phyloP scores from a whole-genome alignment of 306 rosid species.

The Prunus mume region DNA sequence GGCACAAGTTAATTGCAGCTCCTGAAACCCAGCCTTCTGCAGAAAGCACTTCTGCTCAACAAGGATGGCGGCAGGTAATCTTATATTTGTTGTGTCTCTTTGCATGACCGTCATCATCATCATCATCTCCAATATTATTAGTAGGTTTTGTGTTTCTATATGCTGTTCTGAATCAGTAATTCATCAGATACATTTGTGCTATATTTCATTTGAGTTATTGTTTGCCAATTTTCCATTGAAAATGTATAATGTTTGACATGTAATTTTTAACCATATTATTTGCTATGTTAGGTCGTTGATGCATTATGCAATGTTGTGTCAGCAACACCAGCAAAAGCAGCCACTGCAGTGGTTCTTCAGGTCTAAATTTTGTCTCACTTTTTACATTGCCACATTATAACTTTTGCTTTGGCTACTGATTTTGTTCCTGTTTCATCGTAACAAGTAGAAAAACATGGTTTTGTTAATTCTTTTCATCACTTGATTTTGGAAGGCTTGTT shows the following conservation, averaged over 20 bases:
- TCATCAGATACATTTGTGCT: neutral
- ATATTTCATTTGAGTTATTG: neutral
- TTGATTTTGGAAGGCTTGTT: constrained; percentile 19
- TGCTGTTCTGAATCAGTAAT: neutral
- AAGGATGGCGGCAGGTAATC: constrained; percentile 97
- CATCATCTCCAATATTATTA: neutral
- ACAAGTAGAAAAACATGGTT: neutral
- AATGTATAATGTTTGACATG: neutral
- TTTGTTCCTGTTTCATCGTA: neutral
- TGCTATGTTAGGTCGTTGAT: constrained; percentile 71
- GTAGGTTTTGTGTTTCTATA: neutral
- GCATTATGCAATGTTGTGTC: constrained; percentile 95
- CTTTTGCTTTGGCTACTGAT: constrained; percentile 7
- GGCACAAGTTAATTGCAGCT: constrained; percentile 92
- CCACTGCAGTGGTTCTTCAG: constrained; percentile 96
- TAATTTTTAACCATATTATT: neutral
- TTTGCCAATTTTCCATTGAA: constrained; percentile 3
- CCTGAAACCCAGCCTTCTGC: constrained; percentile 91
- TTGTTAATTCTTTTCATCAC: constrained; percentile 10
- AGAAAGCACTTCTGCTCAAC: constrained; percentile 98
- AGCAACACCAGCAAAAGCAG: constrained; percentile 85
- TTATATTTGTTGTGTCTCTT: constrained; percentile 16
- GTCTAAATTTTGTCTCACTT: constrained; percentile 42
- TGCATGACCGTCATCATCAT: neutral
- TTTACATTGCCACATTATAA: constrained; percentile 6